Conservation (phyloP, 2,329 filamentous ascomycete genomes). For the Ophiosphaerella herpotricha region DNA sequence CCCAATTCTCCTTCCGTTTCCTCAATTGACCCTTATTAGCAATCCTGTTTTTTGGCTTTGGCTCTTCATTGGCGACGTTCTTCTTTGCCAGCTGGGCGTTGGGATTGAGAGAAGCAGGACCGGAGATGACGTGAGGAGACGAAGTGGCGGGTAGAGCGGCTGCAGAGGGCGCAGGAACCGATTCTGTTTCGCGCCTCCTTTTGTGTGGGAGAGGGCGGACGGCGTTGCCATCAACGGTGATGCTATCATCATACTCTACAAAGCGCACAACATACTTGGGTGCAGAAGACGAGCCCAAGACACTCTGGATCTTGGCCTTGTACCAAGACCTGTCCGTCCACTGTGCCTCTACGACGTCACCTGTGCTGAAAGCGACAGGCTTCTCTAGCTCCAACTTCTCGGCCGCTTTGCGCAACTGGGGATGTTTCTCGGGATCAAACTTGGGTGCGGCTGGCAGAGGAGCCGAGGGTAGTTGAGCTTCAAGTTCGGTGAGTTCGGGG, state of each 20-base stretch:
- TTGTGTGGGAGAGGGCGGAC: constrained; percentile 45
- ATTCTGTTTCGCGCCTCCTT: constrained; percentile 81
- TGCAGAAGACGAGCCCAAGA: constrained; percentile 87
- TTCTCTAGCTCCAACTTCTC: constrained; percentile 43
- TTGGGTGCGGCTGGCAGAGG: constrained; percentile 53
- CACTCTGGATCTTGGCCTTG: constrained; percentile 87
- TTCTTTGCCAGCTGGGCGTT: constrained; percentile 67
- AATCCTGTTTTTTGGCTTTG: constrained; percentile 74
- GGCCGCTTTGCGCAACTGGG: constrained; percentile 64
- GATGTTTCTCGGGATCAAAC: constrained; percentile 81
- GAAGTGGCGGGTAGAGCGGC: constrained; percentile 42
- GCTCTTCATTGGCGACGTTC: constrained; percentile 64
- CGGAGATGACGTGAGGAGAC: constrained; percentile 63
- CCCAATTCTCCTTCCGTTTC: constrained; percentile 90
- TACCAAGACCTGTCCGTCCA: constrained; percentile 93
- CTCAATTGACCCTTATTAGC: constrained; percentile 94
- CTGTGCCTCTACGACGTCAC: constrained; percentile 87
- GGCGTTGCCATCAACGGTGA: constrained; percentile 63
- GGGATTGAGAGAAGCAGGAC: constrained; percentile 68
- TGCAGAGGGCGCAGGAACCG: constrained; percentile 59
- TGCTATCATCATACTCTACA: constrained; percentile 89
- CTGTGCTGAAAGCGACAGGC: constrained; percentile 73
- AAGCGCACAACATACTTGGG: constrained; percentile 96
- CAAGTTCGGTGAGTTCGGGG: constrained; percentile 69
- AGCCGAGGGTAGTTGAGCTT: constrained; percentile 54